Evolutionary conservation across 345 rosid species (phyloP), one percentile per base, ranked within the genome.

Genomic region (Clarkia xantiana): DNA sequence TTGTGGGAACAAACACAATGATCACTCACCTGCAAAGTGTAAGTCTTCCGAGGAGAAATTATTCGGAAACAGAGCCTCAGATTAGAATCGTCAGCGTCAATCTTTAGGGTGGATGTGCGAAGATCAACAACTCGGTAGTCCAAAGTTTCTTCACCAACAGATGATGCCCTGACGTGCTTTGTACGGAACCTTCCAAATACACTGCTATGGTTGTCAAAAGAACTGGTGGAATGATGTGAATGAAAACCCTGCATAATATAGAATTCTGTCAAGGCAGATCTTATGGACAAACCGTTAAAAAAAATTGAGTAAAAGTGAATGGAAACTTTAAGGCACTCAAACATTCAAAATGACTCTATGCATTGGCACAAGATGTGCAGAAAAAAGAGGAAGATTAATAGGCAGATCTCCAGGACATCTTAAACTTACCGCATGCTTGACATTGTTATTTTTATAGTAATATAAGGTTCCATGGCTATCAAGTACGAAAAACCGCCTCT

Each of bases 31-130:
- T 87, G 90, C 70, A 87, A 66, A 56, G 94, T 83, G 67, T 65
- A 81, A 44, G 77, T 70, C 62, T 81, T 87, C 34, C 51, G 53
- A 22, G 96, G 96, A 45, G 94, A 78, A 59, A 87, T 75, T 56
- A 87, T 76, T 67, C 94, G 75, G 68, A 87, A 87, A 63, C 96
- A 87, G 41, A 87, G 94, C 49, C 94, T 79, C 49, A 83, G 66
- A 72, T 80, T 76, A 42, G 74, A 62, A 60, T 83, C 90, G 51
- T 83, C 94, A 40, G 94, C 82, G 10, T 87, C 90, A 59, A 81
- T 61, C 68, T 87, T 87, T 60, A 83, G 63, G 52, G 74, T 70
- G 42, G 94, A 76, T 13, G 82, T 81, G 12, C 48, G 77, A 65
- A 87, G 87, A 74, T 83, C 85, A 49, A 87, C 57, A 51, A 72